Evolutionary conservation across 106 monocot genomes (phyloP).

Genomic region (Allium fistulosum): DNA sequence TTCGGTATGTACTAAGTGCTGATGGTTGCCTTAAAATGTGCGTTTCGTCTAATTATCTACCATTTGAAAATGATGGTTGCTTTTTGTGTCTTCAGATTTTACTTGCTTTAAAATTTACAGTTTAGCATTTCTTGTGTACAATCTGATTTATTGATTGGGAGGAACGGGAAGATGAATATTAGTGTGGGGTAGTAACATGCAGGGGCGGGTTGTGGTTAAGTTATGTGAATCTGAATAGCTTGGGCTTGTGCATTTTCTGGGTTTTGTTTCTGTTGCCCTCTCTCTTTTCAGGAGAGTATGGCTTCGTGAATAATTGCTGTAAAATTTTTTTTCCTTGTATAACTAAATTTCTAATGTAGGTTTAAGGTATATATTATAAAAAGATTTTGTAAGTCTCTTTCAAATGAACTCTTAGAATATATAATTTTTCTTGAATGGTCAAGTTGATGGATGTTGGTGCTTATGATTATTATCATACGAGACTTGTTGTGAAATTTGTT

Average conservation of each 20-base stretch:
- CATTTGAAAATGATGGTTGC: too few species aligned
- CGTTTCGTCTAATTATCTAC: too few species aligned
- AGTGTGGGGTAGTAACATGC: background rate
- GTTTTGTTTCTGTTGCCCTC: background rate
- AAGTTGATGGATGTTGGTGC: too few species aligned
- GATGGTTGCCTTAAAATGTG: too few species aligned
- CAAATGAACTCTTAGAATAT: background rate
- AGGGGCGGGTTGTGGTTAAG: background rate
- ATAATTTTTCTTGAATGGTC: background rate
- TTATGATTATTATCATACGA: too few species aligned
- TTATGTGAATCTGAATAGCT: background rate
- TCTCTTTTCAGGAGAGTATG: background rate
- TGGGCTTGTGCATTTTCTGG: background rate
- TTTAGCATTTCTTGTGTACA: too few species aligned
- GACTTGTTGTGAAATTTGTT: too few species aligned
- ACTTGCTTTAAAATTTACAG: too few species aligned
- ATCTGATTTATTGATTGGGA: slow-evolving; percentile 29
- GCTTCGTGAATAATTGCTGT: background rate
- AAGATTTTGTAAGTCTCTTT: background rate
- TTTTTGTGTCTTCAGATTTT: too few species aligned
- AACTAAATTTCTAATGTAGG: too few species aligned
- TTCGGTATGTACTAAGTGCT: too few species aligned
- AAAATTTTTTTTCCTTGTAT: too few species aligned
- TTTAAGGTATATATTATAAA: background rate
- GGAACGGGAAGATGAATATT: slow-evolving; percentile 25